Evolutionary conservation across 768 basidiomycete genomes (phyloP).

Genomic region (Amanita exitialis): DNA sequence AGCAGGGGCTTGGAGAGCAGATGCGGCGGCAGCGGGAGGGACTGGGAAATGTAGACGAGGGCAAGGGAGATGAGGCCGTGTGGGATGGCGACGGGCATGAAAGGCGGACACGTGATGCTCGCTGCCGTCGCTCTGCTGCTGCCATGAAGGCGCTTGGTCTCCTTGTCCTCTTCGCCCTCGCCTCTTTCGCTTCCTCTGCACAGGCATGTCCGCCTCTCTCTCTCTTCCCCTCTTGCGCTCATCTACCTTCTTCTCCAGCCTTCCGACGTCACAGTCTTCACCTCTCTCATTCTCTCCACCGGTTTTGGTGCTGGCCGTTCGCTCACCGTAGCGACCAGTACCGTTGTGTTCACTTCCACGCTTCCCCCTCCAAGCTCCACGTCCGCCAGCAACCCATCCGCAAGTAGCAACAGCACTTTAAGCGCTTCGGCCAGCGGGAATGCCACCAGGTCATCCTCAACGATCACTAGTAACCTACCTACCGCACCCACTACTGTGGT

Average conservation of each 20-base stretch:
- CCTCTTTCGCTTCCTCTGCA: constrained; percentile 2
- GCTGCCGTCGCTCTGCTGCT: constrained; percentile 16
- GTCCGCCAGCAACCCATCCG: neutral
- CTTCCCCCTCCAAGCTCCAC: constrained; percentile 14
- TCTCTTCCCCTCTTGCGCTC: neutral
- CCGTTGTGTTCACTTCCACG: constrained; percentile 38
- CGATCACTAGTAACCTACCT: constrained; percentile 31
- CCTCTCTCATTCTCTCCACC: constrained; percentile 26
- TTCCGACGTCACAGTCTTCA: constrained; percentile 23
- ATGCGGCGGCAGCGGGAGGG: constrained; percentile 44
- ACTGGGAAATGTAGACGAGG: constrained; percentile 49
- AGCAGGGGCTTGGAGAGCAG: constrained; percentile 49
- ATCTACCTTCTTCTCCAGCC: constrained; percentile 3
- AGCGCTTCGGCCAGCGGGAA: constrained; percentile 22
- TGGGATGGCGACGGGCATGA: constrained; percentile 14
- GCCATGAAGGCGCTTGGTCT: constrained; percentile 15
- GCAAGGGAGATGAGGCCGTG: constrained; percentile 32
- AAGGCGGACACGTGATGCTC: constrained; percentile 11
- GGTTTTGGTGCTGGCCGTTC: constrained; percentile 30
- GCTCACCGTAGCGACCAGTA: constrained; percentile 26
- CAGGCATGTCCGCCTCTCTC: neutral
- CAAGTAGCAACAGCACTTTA: constrained; percentile 13
- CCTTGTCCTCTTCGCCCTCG: constrained; percentile 1
- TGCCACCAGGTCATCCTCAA: constrained; percentile 10
- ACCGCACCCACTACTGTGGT: constrained; percentile 46